These are phyloP conservation scores for Neurospora sp. DNA, from an alignment of 495 filamentous ascomycete genomes.

Conservation along the genomic window DNA sequence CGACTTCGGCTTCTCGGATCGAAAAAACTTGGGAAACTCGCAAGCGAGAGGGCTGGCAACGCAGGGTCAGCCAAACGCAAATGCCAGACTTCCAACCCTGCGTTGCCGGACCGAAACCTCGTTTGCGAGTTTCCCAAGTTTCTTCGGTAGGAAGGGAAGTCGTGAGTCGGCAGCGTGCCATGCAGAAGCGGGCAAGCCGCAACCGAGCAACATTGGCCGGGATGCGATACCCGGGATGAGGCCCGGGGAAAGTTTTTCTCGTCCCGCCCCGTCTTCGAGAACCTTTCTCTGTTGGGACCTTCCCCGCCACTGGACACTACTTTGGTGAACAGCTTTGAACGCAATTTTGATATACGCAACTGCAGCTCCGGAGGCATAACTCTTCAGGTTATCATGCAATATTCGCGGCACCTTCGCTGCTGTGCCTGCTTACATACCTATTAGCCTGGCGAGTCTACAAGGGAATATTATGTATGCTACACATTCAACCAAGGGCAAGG, in stretches of 20 bases:
- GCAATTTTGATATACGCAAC: not conserved
- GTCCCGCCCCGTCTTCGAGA: not conserved
- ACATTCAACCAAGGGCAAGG: not conserved
- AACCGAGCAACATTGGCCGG: not conserved
- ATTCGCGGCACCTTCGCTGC: not conserved
- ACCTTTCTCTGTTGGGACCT: not conserved
- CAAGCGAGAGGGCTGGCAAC: too few relatives aligned
- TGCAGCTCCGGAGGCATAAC: not conserved
- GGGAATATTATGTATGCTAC: not conserved
- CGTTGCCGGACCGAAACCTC: too few relatives aligned
- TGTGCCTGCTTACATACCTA: not conserved
- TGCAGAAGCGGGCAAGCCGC: not conserved
- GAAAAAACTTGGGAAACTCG: not conserved
- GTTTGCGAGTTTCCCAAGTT: too few relatives aligned
- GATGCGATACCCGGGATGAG: not conserved
- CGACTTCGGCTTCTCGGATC: not conserved
- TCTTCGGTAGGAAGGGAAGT: not conserved
- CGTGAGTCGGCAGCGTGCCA: not conserved
- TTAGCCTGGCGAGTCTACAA: not conserved
- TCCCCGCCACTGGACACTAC: not conserved
- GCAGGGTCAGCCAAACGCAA: too few relatives aligned
- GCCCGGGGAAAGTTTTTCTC: not conserved
- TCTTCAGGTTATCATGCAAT: not conserved
- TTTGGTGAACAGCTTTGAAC: not conserved
- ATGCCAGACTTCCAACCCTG: too few relatives aligned